A percentile compares a stretch with the other conserved stretches of the same genome.
These are phyloP conservation scores for Nematocida parisii DNA, from an alignment of 371 early-diverging fungal species.

Conservation along the genomic window DNA sequence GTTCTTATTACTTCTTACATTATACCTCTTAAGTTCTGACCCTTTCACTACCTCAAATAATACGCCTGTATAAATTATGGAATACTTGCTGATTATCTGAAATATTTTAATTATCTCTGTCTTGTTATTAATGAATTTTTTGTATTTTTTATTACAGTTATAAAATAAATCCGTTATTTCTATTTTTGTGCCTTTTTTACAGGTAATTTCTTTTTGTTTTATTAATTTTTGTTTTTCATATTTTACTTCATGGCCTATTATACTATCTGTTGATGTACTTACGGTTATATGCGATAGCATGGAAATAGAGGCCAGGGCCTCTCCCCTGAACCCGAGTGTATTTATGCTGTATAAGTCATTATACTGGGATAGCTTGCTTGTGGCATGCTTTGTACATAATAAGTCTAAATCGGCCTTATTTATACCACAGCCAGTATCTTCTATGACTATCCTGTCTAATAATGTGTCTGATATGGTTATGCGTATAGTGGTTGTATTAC, in stretches of 20 bases:
- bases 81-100: slow-evolving; percentile 59
- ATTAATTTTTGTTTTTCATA: slow-evolving; percentile 55
- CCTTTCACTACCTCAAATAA: slow-evolving; percentile 41
- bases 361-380: slow-evolving; percentile 80
- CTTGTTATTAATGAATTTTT: slow-evolving; percentile 62
- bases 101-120: slow-evolving; percentile 55
- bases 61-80: slow-evolving; percentile 45
- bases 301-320: slow-evolving; percentile 90
- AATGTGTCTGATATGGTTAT: slow-evolving; percentile 81
- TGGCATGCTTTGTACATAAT: slow-evolving; percentile 87
- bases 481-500: slow-evolving; percentile 78
- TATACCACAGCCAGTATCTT: slow-evolving; percentile 94
- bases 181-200: slow-evolving; percentile 63
- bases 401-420: slow-evolving; percentile 74
- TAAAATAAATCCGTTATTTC: slow-evolving; percentile 64
- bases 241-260: slow-evolving; percentile 29
- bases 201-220: slow-evolving; percentile 29
- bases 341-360: slow-evolving; percentile 79
- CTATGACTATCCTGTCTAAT: slow-evolving; percentile 80
- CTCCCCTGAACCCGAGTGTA: slow-evolving; percentile 96
- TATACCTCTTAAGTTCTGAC: slow-evolving; percentile 18
- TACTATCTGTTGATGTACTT: slow-evolving; percentile 61
- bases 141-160: slow-evolving; percentile 61
- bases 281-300: slow-evolving; percentile 83
- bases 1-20: not conserved